phyloP scores from a whole-genome alignment of 1,139 yeast species.

The Yamadazyma friedrichii region DNA sequence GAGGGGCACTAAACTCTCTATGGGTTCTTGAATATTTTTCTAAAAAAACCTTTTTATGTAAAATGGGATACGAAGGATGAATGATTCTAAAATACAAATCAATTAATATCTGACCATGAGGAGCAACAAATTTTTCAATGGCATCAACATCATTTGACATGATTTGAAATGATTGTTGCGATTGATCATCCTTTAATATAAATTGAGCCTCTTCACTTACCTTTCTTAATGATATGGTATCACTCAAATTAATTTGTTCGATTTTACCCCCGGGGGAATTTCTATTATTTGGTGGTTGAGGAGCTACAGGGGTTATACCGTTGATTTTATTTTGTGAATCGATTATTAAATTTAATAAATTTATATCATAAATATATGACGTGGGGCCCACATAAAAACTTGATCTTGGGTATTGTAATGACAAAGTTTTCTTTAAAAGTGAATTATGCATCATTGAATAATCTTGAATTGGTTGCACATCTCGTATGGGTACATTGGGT shows the following conservation, averaged over 20 bases:
- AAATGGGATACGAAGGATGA: constrained; percentile 75
- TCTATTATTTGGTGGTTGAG: constrained; percentile 10
- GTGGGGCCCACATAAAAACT: constrained; percentile 77
- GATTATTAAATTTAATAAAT: constrained; percentile 53
- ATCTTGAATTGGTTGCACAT: constrained; percentile 54
- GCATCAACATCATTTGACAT: constrained; percentile 70
- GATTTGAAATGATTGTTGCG: constrained; percentile 57
- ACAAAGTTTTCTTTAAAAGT: constrained; percentile 40
- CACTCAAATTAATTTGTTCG: constrained; percentile 64
- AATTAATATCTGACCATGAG: constrained; percentile 71
- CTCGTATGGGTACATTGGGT: constrained; percentile 55
- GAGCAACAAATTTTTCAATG: constrained; percentile 70
- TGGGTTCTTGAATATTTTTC: constrained; percentile 77
- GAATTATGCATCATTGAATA: constrained; percentile 53
- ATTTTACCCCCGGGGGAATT: constrained; percentile 31
- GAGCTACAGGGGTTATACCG: background rate
- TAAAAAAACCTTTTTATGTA: constrained; percentile 72
- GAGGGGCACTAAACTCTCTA: constrained; percentile 74
- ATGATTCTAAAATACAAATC: constrained; percentile 72
- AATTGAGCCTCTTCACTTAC: constrained; percentile 68
- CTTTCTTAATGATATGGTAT: constrained; percentile 59
- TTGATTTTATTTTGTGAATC: constrained; percentile 33
- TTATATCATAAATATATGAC: constrained; percentile 59
- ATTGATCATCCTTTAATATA: constrained; percentile 68
- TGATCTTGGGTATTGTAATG: constrained; percentile 69